phyloP scores from a whole-genome alignment of 1,139 yeast genomes.

The Hyphopichia burtonii region DNA sequence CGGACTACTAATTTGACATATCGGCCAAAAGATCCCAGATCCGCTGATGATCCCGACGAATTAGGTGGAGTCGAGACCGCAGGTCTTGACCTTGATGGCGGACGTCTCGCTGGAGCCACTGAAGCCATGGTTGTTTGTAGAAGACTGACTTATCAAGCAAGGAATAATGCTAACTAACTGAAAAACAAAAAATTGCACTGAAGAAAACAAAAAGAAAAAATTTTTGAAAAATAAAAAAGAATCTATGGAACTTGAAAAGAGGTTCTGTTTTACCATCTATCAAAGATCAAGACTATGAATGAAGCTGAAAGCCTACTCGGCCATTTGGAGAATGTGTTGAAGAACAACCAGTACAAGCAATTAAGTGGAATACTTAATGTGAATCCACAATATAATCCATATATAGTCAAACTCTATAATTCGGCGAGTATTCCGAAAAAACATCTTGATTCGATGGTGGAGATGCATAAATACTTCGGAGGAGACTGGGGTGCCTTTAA shows the following conservation, averaged over 20 bases:
- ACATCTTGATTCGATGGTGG: constrained; percentile 23
- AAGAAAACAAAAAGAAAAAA: neutral
- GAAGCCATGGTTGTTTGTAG: neutral
- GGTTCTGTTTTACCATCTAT: no score
- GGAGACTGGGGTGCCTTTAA: constrained; percentile 53
- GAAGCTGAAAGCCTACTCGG: neutral
- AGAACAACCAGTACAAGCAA: neutral
- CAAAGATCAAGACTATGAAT: neutral
- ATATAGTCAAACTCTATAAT: constrained; percentile 11
- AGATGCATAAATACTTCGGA: constrained; percentile 29
- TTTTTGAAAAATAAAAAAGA: neutral
- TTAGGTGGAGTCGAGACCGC: neutral
- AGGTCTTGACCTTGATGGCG: neutral
- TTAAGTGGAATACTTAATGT: neutral
- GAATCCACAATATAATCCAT: constrained; percentile 7
- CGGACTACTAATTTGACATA: constrained; percentile 14
- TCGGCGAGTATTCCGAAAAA: constrained; percentile 7
- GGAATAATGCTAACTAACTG: neutral
- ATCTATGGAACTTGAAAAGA: no score
- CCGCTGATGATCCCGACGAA: neutral
- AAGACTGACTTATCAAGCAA: neutral
- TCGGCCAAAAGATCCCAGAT: neutral
- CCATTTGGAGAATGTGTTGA: neutral
- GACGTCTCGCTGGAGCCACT: neutral
- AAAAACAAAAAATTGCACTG: neutral